Base-by-base conservation (phyloP, 169 alveolate species). In the Neospora caninum region DNA sequence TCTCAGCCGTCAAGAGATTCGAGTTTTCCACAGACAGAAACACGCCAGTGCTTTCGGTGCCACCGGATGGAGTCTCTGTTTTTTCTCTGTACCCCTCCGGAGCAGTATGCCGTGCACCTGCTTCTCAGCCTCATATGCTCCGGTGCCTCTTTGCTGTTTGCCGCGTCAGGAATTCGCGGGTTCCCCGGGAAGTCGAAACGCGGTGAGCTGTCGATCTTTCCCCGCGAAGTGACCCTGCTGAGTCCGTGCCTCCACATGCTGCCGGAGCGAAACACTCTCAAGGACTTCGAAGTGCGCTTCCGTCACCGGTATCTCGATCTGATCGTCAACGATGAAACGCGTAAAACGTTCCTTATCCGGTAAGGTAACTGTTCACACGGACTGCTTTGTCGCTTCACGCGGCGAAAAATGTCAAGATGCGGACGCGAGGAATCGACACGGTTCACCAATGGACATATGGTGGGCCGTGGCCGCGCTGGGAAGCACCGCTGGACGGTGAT, bases 261-360 rank as follows among this genome's bases (percentile, higher is more conserved):
- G 80, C 99, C 99, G 88, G 97, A 97, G 88, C 97, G 98, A 92
- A 98, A 97, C 95, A 99, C 99, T 9, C 97, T 99, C 41, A 99
- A 98, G 97, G 99, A 99, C 93, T 97, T 98, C 89, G 99, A 98
- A 99, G 95, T 98, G 94, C 94, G 97, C 27, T 97, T 94, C 93
- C 97, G 99, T 83, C 98, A 98, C 96, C 98, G 99, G 92, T 99
- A 99, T 95, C 96, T 99, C 92, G 99, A 99, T 95, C 97, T 99
- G 87, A 97, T 99, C 95, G 97, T 98, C 94, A 99, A 99, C 96
- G 97, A 96, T 54, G 97, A 96, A 31, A 96, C 97, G 34, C 97
- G 99, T 95, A 96, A 96, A 70, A 97, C 97, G 73, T 98, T 99
- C 97, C 95, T 98, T 64, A 98, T 98, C 82, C 95, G 98, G 95